Percentiles rank a stretch among this genome's conserved stretches.
Evolutionary conservation across 768 basidiomycete genomes (phyloP).

Genomic region (Rhodotorula toruloides): DNA sequence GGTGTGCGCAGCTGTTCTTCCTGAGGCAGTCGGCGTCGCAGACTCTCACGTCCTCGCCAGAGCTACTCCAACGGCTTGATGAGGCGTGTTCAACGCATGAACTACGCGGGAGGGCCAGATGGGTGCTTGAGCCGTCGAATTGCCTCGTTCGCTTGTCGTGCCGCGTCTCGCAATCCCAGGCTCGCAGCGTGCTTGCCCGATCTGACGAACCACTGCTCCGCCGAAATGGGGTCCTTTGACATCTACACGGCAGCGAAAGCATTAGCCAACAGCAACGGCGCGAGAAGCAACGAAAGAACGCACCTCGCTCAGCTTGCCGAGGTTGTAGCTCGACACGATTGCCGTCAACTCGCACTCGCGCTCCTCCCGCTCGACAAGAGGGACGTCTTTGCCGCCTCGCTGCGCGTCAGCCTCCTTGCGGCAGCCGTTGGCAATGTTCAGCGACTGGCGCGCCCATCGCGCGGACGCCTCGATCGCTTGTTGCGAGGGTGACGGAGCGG

Average conservation of each 20-base stretch:
- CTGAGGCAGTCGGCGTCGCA: no score
- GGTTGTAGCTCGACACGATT: conserved; percentile 31
- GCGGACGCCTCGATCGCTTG: conserved; percentile 19
- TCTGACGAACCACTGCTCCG: conserved; percentile 28
- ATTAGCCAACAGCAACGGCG: not conserved
- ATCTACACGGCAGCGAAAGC: no score
- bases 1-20: no score
- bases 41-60: not conserved
- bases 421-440: conserved; percentile 18
- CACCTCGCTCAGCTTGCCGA: conserved; percentile 37
- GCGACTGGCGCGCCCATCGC: conserved; percentile 28
- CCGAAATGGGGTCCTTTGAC: conserved; percentile 21
- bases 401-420: conserved; percentile 20
- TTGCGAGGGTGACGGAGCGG: conserved; percentile 15
- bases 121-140: conserved; percentile 22
- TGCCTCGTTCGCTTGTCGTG: conserved; percentile 10
- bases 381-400: conserved; percentile 1
- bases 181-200: conserved; percentile 14
- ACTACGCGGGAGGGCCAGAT: not conserved
- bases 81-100: not conserved
- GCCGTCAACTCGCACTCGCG: conserved; percentile 36
- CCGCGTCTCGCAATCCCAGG: conserved; percentile 20
- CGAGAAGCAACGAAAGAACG: not conserved
- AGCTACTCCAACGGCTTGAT: not conserved
- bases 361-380: conserved; percentile 31